Base-by-base conservation (phyloP, 306 rosid genomes). In the Lupinus albus region DNA sequence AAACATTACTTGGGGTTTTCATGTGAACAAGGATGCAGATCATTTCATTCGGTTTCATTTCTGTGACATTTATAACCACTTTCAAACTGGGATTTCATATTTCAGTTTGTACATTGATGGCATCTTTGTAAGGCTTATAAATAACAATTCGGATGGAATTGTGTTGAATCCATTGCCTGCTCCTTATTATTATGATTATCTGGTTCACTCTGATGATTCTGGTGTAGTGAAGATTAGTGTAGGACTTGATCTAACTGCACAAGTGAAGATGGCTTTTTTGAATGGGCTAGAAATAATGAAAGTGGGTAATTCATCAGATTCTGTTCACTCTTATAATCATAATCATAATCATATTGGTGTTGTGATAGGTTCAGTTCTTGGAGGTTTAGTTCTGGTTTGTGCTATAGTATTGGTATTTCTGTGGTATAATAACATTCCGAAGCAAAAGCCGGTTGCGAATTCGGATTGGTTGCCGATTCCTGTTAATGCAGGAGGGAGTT, bases 201-300 rank as follows among this genome's bases (percentile, higher is more conserved):
- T 80, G 32, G 80, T 82, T 39, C 71, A 11, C 1, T 82, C 87
- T n/a, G n/a, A n/a, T n/a, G n/a, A n/a, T n/a, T n/a, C n/a, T n/a
- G n/a, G n/a, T n/a, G n/a, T n/a, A n/a, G n/a, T n/a, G n/a, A n/a
- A n/a, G n/a, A n/a, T n/a, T n/a, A n/a, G n/a, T n/a, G n/a, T n/a
- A n/a, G n/a, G n/a, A n/a, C n/a, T n/a, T n/a, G 78, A 77, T 42
- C 20, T 8, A 13, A 63, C 72, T 53, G 81, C 81, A 0, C 0
- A 2, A 9, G 12, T 77, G 6, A 54, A 2, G 5, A 52, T 80
- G 25, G 25, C 25, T 20, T 20, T 20, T 20, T 20, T 20, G 2
- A 20, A 20, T 5, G 72, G 79, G 77, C 36, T 71, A 0, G 25
- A 20, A 20, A 1, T 73, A 83, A 9, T 18, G 46, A 46, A 71